A percentile compares a stretch with the other conserved stretches of the same genome.
Conservation (phyloP, 2,329 filamentous ascomycete species). For the Pseudopyrenochaeta lycopersici region DNA sequence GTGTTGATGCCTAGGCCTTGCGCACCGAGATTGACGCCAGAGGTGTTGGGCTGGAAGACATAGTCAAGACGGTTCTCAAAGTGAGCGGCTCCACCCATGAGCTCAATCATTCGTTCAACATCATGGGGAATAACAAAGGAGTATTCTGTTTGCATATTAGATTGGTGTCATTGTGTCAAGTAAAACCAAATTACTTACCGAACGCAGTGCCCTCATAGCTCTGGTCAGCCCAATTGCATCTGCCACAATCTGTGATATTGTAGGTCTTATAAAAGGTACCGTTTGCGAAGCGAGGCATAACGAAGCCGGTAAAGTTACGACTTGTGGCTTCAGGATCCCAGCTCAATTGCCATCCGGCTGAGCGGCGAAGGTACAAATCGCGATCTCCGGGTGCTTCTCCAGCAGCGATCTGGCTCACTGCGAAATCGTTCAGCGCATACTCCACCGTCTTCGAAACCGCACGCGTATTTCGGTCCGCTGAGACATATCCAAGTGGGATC, state of each 20-base stretch:
- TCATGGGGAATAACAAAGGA: constrained; percentile 56
- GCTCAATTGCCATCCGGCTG: constrained; percentile 54
- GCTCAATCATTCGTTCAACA: constrained; percentile 51
- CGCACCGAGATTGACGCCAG: constrained; percentile 45
- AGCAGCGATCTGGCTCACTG: constrained; percentile 52
- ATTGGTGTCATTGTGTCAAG: background rate
- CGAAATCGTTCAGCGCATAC: constrained; percentile 56
- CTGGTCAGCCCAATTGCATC: constrained; percentile 53
- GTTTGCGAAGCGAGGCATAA: constrained; percentile 48
- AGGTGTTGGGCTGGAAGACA: constrained; percentile 51
- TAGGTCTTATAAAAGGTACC: constrained; percentile 50
- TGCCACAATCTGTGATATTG: constrained; percentile 53
- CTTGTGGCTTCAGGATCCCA: constrained; percentile 50
- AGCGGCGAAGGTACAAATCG: constrained; percentile 49
- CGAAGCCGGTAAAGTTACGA: constrained; percentile 49
- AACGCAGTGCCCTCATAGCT: constrained; percentile 55
- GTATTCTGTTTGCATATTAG: constrained; percentile 43
- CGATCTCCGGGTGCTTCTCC: constrained; percentile 52
- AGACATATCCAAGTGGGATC: constrained; percentile 54
- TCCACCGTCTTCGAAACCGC: constrained; percentile 54
- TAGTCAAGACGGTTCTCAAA: constrained; percentile 55
- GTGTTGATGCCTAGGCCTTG: constrained; percentile 48
- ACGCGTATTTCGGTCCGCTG: constrained; percentile 49
- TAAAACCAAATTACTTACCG: constrained; percentile 16
- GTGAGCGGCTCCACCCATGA: constrained; percentile 52